phyloP scores from a whole-genome alignment of 768 basidiomycete species.

The Russula griseocarnosa region DNA sequence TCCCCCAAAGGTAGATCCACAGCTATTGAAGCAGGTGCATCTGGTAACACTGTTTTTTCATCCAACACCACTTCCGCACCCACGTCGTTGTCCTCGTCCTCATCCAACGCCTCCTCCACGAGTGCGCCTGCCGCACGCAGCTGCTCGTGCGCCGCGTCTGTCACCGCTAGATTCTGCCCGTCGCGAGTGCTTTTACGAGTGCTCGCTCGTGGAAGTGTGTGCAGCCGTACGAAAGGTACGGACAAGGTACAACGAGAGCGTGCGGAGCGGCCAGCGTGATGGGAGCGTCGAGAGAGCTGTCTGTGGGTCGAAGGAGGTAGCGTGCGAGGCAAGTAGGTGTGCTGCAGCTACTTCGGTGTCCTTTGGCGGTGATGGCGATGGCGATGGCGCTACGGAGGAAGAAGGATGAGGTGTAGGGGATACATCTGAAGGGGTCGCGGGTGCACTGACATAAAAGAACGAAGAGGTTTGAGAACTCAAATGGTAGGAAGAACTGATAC shows the following conservation, averaged over 20 bases:
- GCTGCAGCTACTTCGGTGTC: not conserved
- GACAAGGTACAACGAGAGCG: slow-evolving; percentile 37
- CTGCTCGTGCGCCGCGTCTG: slow-evolving; percentile 13
- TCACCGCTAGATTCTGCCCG: slow-evolving; percentile 73
- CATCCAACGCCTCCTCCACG: slow-evolving; percentile 13
- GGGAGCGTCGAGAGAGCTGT: slow-evolving; percentile 71
- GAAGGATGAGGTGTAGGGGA: not conserved
- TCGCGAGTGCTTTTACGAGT: slow-evolving; percentile 73
- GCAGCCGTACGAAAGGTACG: slow-evolving; percentile 9
- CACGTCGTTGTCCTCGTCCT: not conserved
- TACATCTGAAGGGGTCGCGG: not conserved
- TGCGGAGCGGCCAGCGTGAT: slow-evolving; percentile 69
- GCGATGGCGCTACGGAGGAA: not conserved
- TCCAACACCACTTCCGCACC: slow-evolving; percentile 10
- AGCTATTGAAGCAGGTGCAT: not conserved
- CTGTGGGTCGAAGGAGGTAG: slow-evolving; percentile 77
- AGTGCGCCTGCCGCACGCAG: slow-evolving; percentile 18
- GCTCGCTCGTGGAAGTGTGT: slow-evolving; percentile 64
- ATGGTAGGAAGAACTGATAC: slow-evolving; percentile 8
- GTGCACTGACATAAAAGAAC: not conserved
- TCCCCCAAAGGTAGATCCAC: slow-evolving; percentile 4
- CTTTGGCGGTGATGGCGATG: not conserved
- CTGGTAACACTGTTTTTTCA: slow-evolving; percentile 10
- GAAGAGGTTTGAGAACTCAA: not conserved
- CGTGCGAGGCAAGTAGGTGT: slow-evolving; percentile 54